Percentiles rank a stretch among this genome's conserved stretches.
Evolutionary conservation across 495 filamentous ascomycete genomes (phyloP).

Genomic region (Lineolata rhizophorae): DNA sequence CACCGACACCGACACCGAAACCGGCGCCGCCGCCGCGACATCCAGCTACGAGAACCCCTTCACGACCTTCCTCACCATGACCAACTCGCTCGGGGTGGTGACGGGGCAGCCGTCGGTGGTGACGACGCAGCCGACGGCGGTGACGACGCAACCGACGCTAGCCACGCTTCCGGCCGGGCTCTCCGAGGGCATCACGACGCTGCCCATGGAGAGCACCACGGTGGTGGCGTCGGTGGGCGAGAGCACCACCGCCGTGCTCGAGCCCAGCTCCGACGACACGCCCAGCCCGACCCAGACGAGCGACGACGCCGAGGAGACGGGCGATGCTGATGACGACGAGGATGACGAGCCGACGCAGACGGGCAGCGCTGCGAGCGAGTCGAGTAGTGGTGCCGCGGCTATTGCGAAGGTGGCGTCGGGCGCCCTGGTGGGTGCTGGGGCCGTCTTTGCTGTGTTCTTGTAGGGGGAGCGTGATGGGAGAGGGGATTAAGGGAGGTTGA

Average conservation of each 20-base stretch:
- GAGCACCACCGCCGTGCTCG: background rate
- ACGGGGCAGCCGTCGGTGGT: background rate
- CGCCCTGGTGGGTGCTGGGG: background rate
- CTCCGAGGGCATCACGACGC: background rate
- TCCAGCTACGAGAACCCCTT: background rate
- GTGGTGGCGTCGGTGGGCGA: background rate
- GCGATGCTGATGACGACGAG: background rate
- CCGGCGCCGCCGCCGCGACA: too few relatives aligned
- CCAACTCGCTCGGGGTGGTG: constrained; percentile 1
- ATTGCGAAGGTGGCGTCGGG: background rate
- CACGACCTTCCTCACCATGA: constrained; percentile 1
- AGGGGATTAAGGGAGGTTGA: too few relatives aligned
- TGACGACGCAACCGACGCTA: background rate
- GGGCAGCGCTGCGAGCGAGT: background rate
- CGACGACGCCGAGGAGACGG: background rate
- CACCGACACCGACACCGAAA: too few relatives aligned
- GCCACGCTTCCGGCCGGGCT: background rate
- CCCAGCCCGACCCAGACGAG: background rate
- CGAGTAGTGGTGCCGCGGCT: background rate
- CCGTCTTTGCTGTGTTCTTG: background rate
- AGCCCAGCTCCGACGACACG: background rate
- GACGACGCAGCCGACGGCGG: background rate
- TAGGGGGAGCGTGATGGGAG: too few relatives aligned
- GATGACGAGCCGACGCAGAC: background rate
- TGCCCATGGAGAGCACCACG: background rate